Conservation (phyloP, 257 asterid genomes). For the Mitragyna speciosa region DNA sequence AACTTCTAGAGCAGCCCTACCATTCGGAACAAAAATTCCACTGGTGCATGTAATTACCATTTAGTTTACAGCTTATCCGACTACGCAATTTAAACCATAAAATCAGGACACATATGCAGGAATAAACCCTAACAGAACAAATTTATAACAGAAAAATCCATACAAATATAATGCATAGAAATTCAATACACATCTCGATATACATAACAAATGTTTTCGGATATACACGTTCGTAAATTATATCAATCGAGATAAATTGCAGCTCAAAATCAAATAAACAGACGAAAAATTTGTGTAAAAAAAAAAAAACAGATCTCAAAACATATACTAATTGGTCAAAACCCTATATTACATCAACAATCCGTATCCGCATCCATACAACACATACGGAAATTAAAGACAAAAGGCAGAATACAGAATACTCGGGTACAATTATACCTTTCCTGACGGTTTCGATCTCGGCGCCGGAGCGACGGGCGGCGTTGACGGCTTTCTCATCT, state of each 20-base stretch:
- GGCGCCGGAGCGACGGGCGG: slow-evolving; percentile 94
- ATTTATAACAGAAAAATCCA: not conserved
- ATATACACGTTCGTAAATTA: not conserved
- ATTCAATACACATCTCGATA: not conserved
- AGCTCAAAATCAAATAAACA: not conserved
- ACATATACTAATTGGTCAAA: too few relatives aligned
- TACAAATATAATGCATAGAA: not conserved
- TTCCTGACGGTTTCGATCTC: slow-evolving; percentile 85
- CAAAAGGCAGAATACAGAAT: not conserved
- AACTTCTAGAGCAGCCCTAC: too few relatives aligned
- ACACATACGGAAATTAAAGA: not conserved
- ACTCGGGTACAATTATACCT: slow-evolving; percentile 29
- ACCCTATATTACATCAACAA: not conserved
- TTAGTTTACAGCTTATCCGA: not conserved
- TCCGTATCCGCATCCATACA: not conserved
- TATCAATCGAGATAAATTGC: not conserved
- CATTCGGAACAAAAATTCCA: not conserved
- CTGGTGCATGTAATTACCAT: not conserved
- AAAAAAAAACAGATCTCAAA: not conserved
- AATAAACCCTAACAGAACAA: not conserved
- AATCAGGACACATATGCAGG: not conserved
- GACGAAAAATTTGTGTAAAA: not conserved
- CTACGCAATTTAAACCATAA: not conserved
- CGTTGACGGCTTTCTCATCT: slow-evolving; percentile 96
- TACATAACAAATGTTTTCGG: not conserved